A percentile compares a stretch with the other conserved stretches of the same genome.
These are phyloP conservation scores for Pichia sporocuriosa DNA, from an alignment of 805 yeast species.

Conservation along the genomic window DNA sequence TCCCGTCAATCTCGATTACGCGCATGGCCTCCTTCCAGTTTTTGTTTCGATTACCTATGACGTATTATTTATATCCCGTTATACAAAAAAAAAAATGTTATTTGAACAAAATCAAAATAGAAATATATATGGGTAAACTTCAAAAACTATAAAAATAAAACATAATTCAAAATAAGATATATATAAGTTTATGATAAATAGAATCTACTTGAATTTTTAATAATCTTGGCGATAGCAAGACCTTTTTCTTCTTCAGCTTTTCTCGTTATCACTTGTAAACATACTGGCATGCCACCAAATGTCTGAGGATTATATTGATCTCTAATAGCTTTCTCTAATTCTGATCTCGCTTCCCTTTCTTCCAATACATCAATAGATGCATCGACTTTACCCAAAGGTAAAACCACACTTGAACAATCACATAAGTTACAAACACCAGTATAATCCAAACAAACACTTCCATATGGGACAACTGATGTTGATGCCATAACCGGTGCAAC, in stretches of 20 bases:
- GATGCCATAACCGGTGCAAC: conserved; percentile 35
- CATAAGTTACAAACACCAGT: conserved; percentile 44
- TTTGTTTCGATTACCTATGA: too few relatives aligned
- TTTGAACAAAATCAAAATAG: too few relatives aligned
- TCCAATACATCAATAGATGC: conserved; percentile 31
- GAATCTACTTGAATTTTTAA: neutral
- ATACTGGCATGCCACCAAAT: conserved; percentile 54
- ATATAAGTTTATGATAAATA: too few relatives aligned
- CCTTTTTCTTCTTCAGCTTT: conserved; percentile 57
- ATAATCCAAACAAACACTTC: conserved; percentile 34
- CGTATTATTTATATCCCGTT: too few relatives aligned
- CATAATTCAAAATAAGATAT: too few relatives aligned
- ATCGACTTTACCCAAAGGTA: conserved; percentile 57
- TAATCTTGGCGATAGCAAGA: conserved; percentile 12
- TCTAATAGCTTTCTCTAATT: conserved; percentile 38
- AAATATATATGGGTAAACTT: too few relatives aligned
- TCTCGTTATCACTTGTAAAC: conserved; percentile 59
- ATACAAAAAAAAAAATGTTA: too few relatives aligned
- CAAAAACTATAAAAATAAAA: too few relatives aligned
- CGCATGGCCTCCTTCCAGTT: too few relatives aligned
- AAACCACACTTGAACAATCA: conserved; percentile 43
- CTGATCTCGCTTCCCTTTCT: conserved; percentile 28
- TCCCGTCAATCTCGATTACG: too few relatives aligned
- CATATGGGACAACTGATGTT: conserved; percentile 31
- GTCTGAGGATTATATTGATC: conserved; percentile 40